A percentile compares a stretch with the other conserved stretches of the same genome.
phyloP scores from a whole-genome alignment of 2,329 filamentous ascomycete genomes.

The Colletotrichum abscissum region DNA sequence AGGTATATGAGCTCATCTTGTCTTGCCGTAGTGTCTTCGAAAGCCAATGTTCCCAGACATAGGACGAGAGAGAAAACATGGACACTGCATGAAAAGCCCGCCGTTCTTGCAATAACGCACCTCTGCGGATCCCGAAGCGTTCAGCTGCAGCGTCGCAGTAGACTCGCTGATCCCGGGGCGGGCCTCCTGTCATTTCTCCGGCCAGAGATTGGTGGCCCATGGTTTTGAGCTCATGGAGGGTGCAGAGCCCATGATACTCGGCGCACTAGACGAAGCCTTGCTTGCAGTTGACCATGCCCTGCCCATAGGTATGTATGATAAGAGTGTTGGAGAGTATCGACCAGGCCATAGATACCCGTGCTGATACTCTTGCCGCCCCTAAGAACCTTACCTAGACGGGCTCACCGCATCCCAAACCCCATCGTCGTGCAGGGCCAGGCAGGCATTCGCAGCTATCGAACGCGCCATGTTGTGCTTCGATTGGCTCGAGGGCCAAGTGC shows the following conservation, averaged over 20 bases:
- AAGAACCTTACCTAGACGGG: neutral
- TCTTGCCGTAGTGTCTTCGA: neutral
- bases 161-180: conserved; percentile 22
- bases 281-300: neutral
- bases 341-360: neutral
- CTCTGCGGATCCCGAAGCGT: neutral
- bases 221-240: neutral
- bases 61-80: conserved; percentile 6
- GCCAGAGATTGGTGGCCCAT: neutral
- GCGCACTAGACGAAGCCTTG: neutral
- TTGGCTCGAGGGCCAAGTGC: conserved; percentile 13
- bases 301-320: neutral
- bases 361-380: neutral
- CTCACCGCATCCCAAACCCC: conserved; percentile 35
- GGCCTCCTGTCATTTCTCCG: conserved; percentile 18
- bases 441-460: conserved; percentile 17
- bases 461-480: conserved; percentile 25
- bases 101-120: conserved; percentile 14
- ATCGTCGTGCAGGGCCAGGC: conserved; percentile 30
- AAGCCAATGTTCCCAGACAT: neutral
- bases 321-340: neutral
- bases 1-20: neutral
- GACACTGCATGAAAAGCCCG: conserved; percentile 3
- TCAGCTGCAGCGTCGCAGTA: conserved; percentile 24
- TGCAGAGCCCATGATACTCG: neutral